phyloP scores from a whole-genome alignment of 2,329 filamentous ascomycete genomes.

The Ophiostoma ips region DNA sequence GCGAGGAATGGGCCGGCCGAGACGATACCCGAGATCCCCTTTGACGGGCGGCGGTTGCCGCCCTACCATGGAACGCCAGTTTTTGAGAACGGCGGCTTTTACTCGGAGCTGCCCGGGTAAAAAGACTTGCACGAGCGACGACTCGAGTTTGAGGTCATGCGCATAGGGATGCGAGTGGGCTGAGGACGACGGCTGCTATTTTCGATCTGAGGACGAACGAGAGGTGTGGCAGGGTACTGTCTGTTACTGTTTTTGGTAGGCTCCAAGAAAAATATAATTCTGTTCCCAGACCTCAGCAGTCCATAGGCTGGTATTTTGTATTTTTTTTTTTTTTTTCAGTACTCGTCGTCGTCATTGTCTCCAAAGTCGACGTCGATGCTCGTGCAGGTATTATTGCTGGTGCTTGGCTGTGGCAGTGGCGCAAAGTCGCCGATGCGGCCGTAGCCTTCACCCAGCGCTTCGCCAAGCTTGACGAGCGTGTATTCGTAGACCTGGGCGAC shows the following conservation, averaged over 20 bases:
- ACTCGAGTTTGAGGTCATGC: too few species aligned
- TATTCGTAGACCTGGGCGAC: constrained; percentile 66
- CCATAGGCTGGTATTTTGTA: too few species aligned
- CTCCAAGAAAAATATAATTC: too few species aligned
- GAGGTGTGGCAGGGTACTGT: too few species aligned
- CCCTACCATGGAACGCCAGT: constrained; percentile 9
- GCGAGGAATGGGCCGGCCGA: neutral
- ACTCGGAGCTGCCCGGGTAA: constrained; percentile 13
- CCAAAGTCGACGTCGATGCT: neutral
- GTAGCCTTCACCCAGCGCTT: constrained; percentile 39
- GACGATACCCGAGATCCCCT: constrained; percentile 11
- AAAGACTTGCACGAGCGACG: too few species aligned
- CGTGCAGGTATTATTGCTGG: neutral
- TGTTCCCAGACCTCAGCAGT: too few species aligned
- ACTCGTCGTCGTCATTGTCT: neutral
- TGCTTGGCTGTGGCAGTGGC: neutral
- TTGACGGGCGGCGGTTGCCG: constrained; percentile 12
- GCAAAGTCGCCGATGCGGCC: constrained; percentile 6
- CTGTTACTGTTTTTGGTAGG: too few species aligned
- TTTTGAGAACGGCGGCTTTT: constrained; percentile 6
- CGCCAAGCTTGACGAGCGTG: constrained; percentile 62
- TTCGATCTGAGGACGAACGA: too few species aligned
- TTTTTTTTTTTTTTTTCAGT: too few species aligned
- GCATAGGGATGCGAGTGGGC: too few species aligned
- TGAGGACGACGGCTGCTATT: too few species aligned